A percentile compares a stretch with the other conserved stretches of the same genome.
Conservation (phyloP, 2,329 filamentous ascomycete species). For the Achaetomium macrosporum region DNA sequence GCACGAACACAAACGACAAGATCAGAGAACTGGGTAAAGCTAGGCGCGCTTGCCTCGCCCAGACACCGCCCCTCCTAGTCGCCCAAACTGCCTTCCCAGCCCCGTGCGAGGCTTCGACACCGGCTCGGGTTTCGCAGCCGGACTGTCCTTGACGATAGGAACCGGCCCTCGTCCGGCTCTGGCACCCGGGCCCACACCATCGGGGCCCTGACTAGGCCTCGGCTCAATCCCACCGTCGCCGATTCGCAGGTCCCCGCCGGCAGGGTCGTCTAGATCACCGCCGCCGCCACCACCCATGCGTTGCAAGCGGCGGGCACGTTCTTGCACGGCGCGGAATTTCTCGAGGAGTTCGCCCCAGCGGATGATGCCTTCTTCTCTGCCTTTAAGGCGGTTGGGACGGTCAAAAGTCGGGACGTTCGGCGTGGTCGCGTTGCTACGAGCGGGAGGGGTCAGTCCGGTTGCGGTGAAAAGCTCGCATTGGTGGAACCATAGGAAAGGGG, state of each 20-base stretch:
- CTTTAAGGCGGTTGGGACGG: conserved; percentile 70
- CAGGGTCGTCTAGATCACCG: conserved; percentile 39
- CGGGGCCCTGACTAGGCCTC: background rate
- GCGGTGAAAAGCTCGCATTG: background rate
- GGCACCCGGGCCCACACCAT: conserved; percentile 23
- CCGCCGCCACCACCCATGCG: conserved; percentile 41
- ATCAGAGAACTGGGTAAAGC: conserved; percentile 9
- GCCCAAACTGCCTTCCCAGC: conserved; percentile 62
- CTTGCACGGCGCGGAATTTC: conserved; percentile 88
- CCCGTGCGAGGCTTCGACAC: conserved; percentile 55
- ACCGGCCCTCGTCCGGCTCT: conserved; percentile 30
- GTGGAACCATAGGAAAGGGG: conserved; percentile 2
- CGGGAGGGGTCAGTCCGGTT: background rate
- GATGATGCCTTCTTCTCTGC: conserved; percentile 75
- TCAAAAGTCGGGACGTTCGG: conserved; percentile 57
- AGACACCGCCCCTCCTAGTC: conserved; percentile 64
- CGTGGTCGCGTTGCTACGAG: conserved; percentile 40
- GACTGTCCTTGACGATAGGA: conserved; percentile 43
- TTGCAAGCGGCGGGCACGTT: conserved; percentile 69
- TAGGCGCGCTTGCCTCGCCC: conserved; percentile 53
- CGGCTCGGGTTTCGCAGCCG: conserved; percentile 32
- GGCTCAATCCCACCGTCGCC: conserved; percentile 29
- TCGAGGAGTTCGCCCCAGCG: conserved; percentile 90
- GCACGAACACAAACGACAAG: background rate
- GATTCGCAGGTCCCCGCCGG: conserved; percentile 32